phyloP scores from a whole-genome alignment of 1,284 basidiomycete species.

The Hypsizygus ulmarius region DNA sequence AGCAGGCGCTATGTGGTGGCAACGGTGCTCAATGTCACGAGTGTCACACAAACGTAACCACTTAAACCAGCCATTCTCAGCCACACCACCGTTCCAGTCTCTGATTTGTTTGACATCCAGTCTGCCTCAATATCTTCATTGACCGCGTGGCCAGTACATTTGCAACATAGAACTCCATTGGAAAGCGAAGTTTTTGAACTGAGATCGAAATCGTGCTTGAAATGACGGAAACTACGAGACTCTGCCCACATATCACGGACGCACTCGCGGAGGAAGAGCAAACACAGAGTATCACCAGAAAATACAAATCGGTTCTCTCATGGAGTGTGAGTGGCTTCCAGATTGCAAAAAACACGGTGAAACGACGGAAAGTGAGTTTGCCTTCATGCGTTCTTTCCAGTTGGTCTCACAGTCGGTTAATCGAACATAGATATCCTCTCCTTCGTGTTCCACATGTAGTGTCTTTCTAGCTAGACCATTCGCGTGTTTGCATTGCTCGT shows the following conservation, averaged over 20 bases:
- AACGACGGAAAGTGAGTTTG: constrained; percentile 41
- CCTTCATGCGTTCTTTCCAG: background rate
- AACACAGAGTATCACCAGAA: constrained; percentile 27
- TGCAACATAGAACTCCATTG: no score
- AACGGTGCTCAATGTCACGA: no score
- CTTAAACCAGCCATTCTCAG: no score
- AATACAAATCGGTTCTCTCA: constrained; percentile 39
- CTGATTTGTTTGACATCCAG: no score
- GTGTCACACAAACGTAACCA: no score
- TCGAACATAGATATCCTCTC: constrained; percentile 38
- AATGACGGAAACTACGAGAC: constrained; percentile 13
- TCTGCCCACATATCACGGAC: constrained; percentile 39
- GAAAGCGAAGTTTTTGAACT: no score
- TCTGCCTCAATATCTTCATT: no score
- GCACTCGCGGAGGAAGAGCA: constrained; percentile 26
- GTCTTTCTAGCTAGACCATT: constrained; percentile 66
- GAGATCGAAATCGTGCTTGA: background rate
- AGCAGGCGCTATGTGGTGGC: no score
- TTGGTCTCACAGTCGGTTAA: background rate
- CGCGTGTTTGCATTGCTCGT: constrained; percentile 77
- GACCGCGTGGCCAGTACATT: no score
- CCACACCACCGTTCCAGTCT: no score
- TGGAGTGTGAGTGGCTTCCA: constrained; percentile 42
- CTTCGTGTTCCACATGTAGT: constrained; percentile 65
- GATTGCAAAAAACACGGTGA: constrained; percentile 32